Evolutionary conservation across 352 stramenopile genomes (phyloP), one percentile per base, ranked within the genome.

Genomic region (Poterioochromonas sp.): DNA sequence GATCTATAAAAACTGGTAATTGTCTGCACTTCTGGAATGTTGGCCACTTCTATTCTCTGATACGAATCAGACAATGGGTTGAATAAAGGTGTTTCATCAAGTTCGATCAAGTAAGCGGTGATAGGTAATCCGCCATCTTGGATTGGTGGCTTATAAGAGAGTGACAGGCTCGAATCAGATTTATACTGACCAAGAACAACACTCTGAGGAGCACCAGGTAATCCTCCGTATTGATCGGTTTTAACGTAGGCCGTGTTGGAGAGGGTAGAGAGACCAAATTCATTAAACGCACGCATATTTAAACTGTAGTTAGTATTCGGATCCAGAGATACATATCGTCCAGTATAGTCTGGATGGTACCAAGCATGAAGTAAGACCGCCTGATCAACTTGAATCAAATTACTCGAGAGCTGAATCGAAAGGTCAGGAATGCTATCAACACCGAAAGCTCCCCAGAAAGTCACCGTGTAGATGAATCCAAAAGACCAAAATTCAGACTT

Each of bases 21-120:
- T 79, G 94, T 86, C 82, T 98, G 93, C 5, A 97, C 90, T 84
- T 97, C 93, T 34, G 87, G 87, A 11, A 84, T 83, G 74, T 95
- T 90, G 79, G 92, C 84, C 20, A 97, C 88, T 43, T 86, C 94
- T 1, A 86, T 85, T 18, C 89, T 87, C 0, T 87, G 89, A 71
- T 96, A 97, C 68, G 91, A 85, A 5, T 80, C 79, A 60, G 89
- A 93, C 0, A 83, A 86, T 58, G 89, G 90, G 54, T 92, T 86
- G 76, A 90, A 90, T n/a, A 85, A 80, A 0, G 65, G 39, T 0
- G 82, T 82, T 1, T 83, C 81, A 69, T 91, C 90, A 87, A 87
- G 93, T 64, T 95, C 89, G 26, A 96, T 77, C 5, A 92, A 78
- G 81, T 95, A 95, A 71, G 93, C 91, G 0, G 83, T 81, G 39